Percentiles rank a stretch among this genome's conserved stretches.
These are phyloP conservation scores for Yamadazyma songkhlaensis DNA, from an alignment of 1,139 yeast genomes.

Conservation along the genomic window DNA sequence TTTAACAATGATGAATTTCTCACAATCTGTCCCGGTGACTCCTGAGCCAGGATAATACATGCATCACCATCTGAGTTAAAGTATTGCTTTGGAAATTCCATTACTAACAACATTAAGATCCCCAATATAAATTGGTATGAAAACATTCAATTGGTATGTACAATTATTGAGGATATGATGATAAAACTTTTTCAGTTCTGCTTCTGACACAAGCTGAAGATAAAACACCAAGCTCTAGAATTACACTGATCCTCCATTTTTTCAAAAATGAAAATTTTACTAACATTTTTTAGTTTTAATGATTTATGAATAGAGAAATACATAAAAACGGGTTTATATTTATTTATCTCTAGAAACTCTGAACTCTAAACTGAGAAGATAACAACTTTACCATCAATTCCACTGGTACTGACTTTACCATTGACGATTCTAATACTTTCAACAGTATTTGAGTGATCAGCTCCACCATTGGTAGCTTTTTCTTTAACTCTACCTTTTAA, in stretches of 20 bases:
- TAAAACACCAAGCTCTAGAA: constrained; percentile 2
- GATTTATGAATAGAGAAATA: not conserved
- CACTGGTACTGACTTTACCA: constrained; percentile 40
- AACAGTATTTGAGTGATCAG: constrained; percentile 91
- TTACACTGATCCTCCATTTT: constrained; percentile 1
- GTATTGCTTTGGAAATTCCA: not conserved
- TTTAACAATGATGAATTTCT: constrained; percentile 32
- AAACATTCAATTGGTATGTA: constrained; percentile 1
- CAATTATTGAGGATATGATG: constrained; percentile 44
- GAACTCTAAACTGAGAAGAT: constrained; percentile 35
- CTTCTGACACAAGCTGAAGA: constrained; percentile 54
- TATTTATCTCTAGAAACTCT: not conserved
- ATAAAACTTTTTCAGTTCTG: constrained; percentile 73
- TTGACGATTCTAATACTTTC: constrained; percentile 64
- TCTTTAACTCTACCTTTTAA: constrained; percentile 74
- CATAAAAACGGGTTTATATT: not conserved
- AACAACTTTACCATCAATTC: constrained; percentile 90
- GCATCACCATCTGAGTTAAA: constrained; percentile 85
- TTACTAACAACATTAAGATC: not conserved
- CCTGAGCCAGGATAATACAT: constrained; percentile 70
- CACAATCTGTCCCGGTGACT: constrained; percentile 57
- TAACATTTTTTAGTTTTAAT: constrained; percentile 1
- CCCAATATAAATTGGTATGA: not conserved
- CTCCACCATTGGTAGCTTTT: constrained; percentile 42
- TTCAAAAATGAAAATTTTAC: not conserved